phyloP scores from a whole-genome alignment of 2,329 filamentous ascomycete genomes.

The Trichoderma guizhouense region DNA sequence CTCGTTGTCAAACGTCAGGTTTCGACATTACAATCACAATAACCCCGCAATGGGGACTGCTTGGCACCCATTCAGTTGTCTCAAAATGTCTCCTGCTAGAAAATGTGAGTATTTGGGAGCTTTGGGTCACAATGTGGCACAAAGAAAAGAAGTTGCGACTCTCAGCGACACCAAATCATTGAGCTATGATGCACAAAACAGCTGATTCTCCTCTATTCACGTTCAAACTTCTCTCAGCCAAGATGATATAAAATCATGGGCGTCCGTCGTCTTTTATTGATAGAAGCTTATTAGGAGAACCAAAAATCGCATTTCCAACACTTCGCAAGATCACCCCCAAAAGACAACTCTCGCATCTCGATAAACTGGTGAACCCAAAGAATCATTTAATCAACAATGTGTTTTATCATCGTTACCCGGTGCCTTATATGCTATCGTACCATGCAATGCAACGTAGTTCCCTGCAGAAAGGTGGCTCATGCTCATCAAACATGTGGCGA shows the following conservation, averaged over 20 bases:
- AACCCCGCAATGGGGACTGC: background rate
- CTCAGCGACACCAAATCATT: background rate
- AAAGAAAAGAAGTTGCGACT: background rate
- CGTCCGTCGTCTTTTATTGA: background rate
- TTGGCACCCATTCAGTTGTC: background rate
- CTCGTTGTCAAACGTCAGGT: background rate
- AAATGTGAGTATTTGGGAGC: background rate
- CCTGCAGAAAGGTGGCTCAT: background rate
- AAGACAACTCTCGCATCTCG: background rate
- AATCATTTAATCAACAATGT: background rate
- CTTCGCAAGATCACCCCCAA: background rate
- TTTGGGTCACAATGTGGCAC: slow-evolving; percentile 6
- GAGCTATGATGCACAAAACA: slow-evolving; percentile 5
- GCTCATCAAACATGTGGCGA: slow-evolving; percentile 2
- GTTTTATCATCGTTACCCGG: background rate
- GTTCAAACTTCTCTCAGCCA: background rate
- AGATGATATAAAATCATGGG: background rate
- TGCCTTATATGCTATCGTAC: background rate
- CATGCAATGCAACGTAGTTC: background rate
- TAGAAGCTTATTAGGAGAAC: background rate
- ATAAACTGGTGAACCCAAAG: background rate
- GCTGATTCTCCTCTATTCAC: background rate
- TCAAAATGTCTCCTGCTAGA: background rate
- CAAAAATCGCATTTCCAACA: background rate
- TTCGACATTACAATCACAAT: background rate